phyloP scores from a whole-genome alignment of 345 rosid genomes.

The Euphorbia tirucalli region DNA sequence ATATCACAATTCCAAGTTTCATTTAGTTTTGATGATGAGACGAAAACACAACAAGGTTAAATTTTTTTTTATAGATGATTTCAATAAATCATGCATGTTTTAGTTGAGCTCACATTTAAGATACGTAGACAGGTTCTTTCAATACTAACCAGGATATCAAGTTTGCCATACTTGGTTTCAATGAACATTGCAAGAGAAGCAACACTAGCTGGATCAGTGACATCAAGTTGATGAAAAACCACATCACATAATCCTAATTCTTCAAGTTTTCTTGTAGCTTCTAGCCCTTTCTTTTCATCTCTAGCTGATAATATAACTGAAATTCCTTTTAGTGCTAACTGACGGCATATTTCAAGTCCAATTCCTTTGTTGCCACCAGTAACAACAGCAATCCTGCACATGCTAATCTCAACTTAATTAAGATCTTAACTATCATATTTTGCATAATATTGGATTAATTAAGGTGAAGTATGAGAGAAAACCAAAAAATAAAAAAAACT shows the following conservation, averaged over 20 bases:
- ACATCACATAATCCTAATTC: not conserved
- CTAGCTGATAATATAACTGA: not conserved
- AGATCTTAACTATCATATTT: too few species aligned
- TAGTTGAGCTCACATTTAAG: not conserved
- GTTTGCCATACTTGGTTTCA: not conserved
- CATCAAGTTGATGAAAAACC: constrained; percentile 9
- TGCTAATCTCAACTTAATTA: too few species aligned
- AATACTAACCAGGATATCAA: constrained; percentile 1
- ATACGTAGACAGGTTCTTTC: not conserved
- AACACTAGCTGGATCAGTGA: not conserved
- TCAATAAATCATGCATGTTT: not conserved
- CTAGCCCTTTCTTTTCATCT: not conserved
- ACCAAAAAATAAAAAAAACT: too few species aligned
- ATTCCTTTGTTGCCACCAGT: not conserved
- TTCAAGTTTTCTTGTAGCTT: not conserved
- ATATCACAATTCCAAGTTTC: too few species aligned
- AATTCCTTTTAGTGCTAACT: not conserved
- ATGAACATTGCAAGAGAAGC: not conserved
- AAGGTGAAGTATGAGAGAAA: not conserved
- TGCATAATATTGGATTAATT: too few species aligned
- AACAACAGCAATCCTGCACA: not conserved
- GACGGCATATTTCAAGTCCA: not conserved
- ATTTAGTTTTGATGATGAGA: too few species aligned
- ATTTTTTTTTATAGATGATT: too few species aligned
- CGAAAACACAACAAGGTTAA: too few species aligned